phyloP scores from a whole-genome alignment of 495 filamentous ascomycete species.

The Neurospora africana region DNA sequence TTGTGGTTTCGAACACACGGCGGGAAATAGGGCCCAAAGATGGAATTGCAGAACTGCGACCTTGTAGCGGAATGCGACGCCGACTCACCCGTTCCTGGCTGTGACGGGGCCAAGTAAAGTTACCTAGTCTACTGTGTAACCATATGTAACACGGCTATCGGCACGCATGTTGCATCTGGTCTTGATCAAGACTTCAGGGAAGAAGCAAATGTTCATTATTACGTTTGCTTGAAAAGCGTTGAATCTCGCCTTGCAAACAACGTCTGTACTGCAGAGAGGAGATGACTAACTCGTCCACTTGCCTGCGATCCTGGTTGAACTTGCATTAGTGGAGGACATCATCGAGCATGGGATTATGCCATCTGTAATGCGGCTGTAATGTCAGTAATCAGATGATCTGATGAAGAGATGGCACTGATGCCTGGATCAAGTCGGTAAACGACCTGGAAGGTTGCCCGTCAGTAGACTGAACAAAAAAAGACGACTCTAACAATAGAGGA shows the following conservation, averaged over 20 bases:
- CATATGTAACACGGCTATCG: not conserved
- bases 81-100: not conserved
- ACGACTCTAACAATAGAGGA: not conserved
- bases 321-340: not conserved
- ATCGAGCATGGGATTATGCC: not conserved
- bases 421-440: not conserved
- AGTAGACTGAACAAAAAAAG: not conserved
- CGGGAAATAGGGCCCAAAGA: not conserved
- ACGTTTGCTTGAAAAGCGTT: not conserved
- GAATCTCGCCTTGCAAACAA: not conserved
- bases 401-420: not conserved
- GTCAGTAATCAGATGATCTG: not conserved
- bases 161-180: not conserved
- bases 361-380: not conserved
- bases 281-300: not conserved
- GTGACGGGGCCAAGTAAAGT: not conserved
- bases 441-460: not conserved
- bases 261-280: not conserved
- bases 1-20: not conserved
- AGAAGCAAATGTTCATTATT: not conserved
- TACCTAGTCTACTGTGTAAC: not conserved
- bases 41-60: not conserved
- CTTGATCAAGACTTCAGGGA: not conserved
- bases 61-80: not conserved
- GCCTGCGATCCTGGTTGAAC: not conserved